These are phyloP conservation scores for Eucalyptus caleyi DNA, from an alignment of 345 rosid genomes.

Conservation along the genomic window DNA sequence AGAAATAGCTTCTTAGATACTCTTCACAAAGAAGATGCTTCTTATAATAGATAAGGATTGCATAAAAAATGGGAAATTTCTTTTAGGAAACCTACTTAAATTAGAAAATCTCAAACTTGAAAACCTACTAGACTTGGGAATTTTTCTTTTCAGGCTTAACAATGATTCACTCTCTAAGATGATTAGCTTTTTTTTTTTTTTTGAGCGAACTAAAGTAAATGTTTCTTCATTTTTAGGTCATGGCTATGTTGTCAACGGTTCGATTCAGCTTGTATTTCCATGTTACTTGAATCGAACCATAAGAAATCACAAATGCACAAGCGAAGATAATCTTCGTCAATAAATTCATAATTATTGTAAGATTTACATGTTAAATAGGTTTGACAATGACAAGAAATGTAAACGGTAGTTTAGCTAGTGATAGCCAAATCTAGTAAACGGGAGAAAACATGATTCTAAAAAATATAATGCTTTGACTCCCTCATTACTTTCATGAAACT, in stretches of 20 bases:
- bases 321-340: background rate
- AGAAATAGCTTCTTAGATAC: background rate
- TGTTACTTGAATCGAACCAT: background rate
- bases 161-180: background rate
- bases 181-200: background rate
- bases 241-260: background rate
- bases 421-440: background rate
- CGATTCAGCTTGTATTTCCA: background rate
- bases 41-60: background rate
- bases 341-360: background rate
- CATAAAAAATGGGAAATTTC: background rate
- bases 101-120: background rate
- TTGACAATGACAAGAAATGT: background rate
- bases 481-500: background rate
- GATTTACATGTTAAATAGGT: background rate
- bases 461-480: background rate
- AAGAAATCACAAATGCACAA: background rate
- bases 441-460: background rate
- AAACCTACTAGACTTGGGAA: background rate
- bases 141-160: background rate
- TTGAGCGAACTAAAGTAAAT: background rate
- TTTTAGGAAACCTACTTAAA: background rate
- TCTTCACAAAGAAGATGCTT: background rate
- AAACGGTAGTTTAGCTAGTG: background rate
- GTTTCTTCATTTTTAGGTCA: background rate